Conservation (phyloP, 768 basidiomycete genomes). For the Clitopilus passeckerianus region DNA sequence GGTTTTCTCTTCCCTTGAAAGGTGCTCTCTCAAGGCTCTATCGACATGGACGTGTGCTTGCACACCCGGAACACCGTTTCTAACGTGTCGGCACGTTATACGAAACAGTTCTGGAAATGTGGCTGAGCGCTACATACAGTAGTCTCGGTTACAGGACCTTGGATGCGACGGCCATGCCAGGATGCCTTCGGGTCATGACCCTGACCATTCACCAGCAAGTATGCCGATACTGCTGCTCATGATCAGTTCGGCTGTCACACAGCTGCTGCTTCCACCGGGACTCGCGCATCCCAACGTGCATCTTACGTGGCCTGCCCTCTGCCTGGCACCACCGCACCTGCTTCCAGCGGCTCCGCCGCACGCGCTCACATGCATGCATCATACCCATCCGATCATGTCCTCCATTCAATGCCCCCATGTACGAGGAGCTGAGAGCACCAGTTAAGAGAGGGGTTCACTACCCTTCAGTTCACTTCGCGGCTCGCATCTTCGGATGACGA, state of each 20-base stretch:
- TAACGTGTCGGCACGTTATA: background rate
- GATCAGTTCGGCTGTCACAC: background rate
- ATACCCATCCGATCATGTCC: background rate
- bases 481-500: conserved; percentile 30
- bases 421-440: conserved; percentile 9
- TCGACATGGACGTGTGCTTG: conserved; percentile 11
- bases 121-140: background rate
- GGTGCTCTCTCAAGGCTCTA: conserved; percentile 7
- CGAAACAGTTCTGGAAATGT: conserved; percentile 5
- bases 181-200: background rate
- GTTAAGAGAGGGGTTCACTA: conserved; percentile 11
- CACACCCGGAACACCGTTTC: conserved; percentile 5
- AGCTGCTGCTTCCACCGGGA: background rate
- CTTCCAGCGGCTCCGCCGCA: background rate
- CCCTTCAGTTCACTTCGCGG: conserved; percentile 71
- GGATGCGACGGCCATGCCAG: background rate
- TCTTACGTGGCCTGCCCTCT: background rate
- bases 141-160: background rate
- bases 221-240: no score
- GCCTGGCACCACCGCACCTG: background rate
- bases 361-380: conserved; percentile 3
- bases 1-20: conserved; percentile 10
- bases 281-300: background rate
- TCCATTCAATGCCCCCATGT: conserved; percentile 8
- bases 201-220: no score